Evolutionary conservation across 371 early-diverging fungal species (phyloP).

Genomic region (Mortierella sp.): DNA sequence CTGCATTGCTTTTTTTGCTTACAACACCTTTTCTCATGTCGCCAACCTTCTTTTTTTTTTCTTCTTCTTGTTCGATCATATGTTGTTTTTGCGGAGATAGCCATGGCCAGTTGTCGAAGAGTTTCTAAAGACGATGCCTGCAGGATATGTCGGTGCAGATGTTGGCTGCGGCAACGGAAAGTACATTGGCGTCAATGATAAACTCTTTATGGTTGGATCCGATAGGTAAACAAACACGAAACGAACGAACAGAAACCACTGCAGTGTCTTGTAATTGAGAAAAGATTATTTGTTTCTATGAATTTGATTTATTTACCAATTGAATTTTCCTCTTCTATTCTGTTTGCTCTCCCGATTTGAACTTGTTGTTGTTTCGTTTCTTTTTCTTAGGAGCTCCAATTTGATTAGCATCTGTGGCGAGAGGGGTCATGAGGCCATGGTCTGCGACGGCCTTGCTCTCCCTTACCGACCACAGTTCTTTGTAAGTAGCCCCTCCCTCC

Average conservation of each 20-base stretch:
- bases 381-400: slow-evolving; percentile 72
- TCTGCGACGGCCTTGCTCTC: slow-evolving; percentile 84
- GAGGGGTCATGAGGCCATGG: slow-evolving; percentile 87
- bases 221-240: slow-evolving; percentile 78
- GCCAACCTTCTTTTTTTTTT: background rate
- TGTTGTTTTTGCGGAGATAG: slow-evolving; percentile 49
- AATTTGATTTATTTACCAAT: slow-evolving; percentile 2
- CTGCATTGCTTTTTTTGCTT: background rate
- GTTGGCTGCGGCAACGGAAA: slow-evolving; percentile 99
- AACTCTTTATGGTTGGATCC: slow-evolving; percentile 83
- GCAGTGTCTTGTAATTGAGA: background rate
- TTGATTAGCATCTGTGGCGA: slow-evolving; percentile 82
- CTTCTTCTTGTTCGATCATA: background rate
- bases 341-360: slow-evolving; percentile 10
- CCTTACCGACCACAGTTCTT: slow-evolving; percentile 82
- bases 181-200: slow-evolving; percentile 89
- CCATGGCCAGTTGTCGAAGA: slow-evolving; percentile 97
- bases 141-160: slow-evolving; percentile 90
- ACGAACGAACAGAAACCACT: background rate
- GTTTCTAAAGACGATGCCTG: slow-evolving; percentile 73
- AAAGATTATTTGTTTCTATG: background rate
- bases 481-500: slow-evolving; percentile 59
- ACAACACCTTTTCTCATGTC: background rate
- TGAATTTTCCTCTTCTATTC: background rate
- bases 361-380: background rate